Evolutionary conservation across 345 rosid genomes (phyloP).

Genomic region (Dipteronia sinensis): DNA sequence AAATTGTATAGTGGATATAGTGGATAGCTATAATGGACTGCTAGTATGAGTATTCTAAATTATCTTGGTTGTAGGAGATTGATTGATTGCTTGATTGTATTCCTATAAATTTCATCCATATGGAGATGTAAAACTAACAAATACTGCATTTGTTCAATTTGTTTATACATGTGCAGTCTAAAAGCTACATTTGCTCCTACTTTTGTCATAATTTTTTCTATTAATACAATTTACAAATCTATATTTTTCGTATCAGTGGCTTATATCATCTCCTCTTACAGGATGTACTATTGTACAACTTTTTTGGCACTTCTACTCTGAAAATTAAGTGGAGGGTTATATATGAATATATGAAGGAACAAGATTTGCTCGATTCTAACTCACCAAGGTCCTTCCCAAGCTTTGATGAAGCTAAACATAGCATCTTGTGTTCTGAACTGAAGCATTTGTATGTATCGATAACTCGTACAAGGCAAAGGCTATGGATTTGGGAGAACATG

Average conservation of each 20-base stretch:
- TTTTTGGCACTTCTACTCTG: constrained; percentile 50
- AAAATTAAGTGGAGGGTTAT: constrained; percentile 49
- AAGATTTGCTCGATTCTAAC: constrained; percentile 23
- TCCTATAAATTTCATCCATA: too few relatives aligned
- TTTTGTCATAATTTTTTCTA: not conserved
- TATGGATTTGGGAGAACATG: constrained; percentile 53
- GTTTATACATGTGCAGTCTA: not conserved
- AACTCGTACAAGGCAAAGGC: constrained; percentile 57
- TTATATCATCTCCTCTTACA: constrained; percentile 6
- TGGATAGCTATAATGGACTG: too few relatives aligned
- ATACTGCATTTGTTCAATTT: too few relatives aligned
- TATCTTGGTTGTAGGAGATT: too few relatives aligned
- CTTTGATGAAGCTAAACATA: constrained; percentile 38
- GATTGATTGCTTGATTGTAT: too few relatives aligned
- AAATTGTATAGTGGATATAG: too few relatives aligned
- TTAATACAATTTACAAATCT: not conserved
- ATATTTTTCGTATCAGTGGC: not conserved
- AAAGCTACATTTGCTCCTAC: not conserved
- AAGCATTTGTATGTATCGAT: constrained; percentile 51
- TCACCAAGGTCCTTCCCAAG: constrained; percentile 21
- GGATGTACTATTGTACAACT: constrained; percentile 53
- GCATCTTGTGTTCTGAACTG: constrained; percentile 47
- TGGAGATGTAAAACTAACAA: too few relatives aligned
- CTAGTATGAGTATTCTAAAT: too few relatives aligned
- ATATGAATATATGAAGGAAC: too few relatives aligned